These are phyloP conservation scores for Boletus reticulatus DNA, from an alignment of 768 basidiomycete genomes.

Conservation along the genomic window DNA sequence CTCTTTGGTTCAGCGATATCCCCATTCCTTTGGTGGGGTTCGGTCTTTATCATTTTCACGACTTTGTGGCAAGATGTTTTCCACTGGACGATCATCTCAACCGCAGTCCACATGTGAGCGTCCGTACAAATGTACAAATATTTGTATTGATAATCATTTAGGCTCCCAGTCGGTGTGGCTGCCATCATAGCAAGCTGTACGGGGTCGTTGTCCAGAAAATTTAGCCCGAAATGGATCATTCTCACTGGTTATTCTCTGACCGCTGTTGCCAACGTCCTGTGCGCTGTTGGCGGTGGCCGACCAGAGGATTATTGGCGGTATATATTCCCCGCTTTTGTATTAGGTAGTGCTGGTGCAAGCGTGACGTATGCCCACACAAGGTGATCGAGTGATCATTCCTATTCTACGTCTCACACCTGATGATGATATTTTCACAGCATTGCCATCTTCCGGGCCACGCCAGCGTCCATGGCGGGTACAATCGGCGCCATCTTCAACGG, in stretches of 20 bases:
- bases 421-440: constrained; percentile 34
- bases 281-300: not conserved
- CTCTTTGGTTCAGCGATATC: constrained; percentile 36
- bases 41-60: constrained; percentile 33
- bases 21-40: constrained; percentile 43
- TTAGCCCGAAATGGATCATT: constrained; percentile 45
- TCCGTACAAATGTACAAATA: not conserved
- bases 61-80: constrained; percentile 41
- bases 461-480: constrained; percentile 48
- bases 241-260: constrained; percentile 39
- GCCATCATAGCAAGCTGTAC: constrained; percentile 38
- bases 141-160: constrained; percentile 10
- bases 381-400: not conserved
- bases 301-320: not conserved
- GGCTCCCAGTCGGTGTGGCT: constrained; percentile 42
- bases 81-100: constrained; percentile 39
- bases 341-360: not conserved
- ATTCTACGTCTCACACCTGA: not conserved
- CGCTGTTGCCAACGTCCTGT: constrained; percentile 33
- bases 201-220: constrained; percentile 36
- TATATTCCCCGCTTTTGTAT: not conserved
- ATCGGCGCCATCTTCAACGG: constrained; percentile 58
- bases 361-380: not conserved
- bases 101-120: constrained; percentile 39
- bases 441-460: constrained; percentile 48